phyloP scores from a whole-genome alignment of 2,329 filamentous ascomycete genomes.

The Ceratocystis huliohia region DNA sequence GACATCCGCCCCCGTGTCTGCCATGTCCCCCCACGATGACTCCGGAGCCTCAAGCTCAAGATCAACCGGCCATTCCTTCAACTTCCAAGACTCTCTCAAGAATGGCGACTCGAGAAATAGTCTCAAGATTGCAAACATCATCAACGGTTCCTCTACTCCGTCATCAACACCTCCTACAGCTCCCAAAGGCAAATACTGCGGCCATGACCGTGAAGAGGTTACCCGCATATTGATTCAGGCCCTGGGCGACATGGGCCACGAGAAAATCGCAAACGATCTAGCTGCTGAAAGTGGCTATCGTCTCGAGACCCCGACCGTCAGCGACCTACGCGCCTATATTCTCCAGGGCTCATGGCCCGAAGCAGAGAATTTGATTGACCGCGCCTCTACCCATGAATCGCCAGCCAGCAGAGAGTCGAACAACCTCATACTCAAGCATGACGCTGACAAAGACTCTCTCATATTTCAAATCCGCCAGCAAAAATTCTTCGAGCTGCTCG shows the following conservation, averaged over 20 bases:
- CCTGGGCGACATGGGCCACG: constrained; percentile 76
- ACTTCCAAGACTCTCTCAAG: neutral
- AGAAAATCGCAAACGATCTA: constrained; percentile 59
- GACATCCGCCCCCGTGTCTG: neutral
- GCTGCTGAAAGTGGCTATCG: constrained; percentile 74
- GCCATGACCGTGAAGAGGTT: constrained; percentile 84
- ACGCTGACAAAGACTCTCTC: constrained; percentile 48
- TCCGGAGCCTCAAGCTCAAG: constrained; percentile 5
- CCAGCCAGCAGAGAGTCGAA: neutral
- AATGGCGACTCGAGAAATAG: neutral
- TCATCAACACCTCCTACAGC: neutral
- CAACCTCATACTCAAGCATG: constrained; percentile 4
- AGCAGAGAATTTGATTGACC: constrained; percentile 70
- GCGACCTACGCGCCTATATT: constrained; percentile 72
- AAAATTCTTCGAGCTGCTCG: constrained; percentile 85
- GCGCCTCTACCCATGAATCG: constrained; percentile 23
- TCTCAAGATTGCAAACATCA: constrained; percentile 18
- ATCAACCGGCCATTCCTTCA: neutral
- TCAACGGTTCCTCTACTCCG: constrained; percentile 11
- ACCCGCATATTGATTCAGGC: constrained; percentile 87
- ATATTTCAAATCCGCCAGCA: constrained; percentile 81
- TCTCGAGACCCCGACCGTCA: constrained; percentile 73
- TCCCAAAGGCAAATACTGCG: constrained; percentile 45
- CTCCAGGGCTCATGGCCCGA: constrained; percentile 68
- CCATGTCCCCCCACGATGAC: constrained; percentile 2